Conservation (phyloP, 1,284 basidiomycete genomes). For the Moesziomyces sp. region DNA sequence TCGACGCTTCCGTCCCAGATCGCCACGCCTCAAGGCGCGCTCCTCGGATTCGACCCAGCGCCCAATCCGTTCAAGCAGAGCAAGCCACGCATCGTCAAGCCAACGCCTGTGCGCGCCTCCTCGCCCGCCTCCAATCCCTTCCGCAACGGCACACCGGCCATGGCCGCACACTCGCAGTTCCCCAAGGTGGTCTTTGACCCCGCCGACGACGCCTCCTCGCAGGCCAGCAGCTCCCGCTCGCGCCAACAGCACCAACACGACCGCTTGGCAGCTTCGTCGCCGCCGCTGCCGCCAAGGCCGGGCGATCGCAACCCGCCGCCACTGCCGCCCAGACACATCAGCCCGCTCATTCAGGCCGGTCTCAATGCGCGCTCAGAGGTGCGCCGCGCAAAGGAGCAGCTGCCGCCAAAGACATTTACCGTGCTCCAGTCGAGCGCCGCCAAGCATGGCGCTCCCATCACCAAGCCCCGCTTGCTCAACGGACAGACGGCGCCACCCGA, state of each 20-base stretch:
- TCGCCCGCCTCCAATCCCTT: conserved; percentile 52
- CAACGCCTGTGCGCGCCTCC: conserved; percentile 60
- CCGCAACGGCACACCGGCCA: conserved; percentile 44
- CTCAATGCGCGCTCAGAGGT: conserved; percentile 64
- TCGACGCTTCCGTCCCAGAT: conserved; percentile 34
- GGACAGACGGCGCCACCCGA: conserved; percentile 57
- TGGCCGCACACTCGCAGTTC: conserved; percentile 33
- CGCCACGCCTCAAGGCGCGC: conserved; percentile 27
- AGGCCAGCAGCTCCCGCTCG: conserved; percentile 42
- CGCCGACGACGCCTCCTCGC: conserved; percentile 38
- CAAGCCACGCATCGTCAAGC: conserved; percentile 61
- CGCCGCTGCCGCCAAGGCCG: conserved; percentile 50
- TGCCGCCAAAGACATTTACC: conserved; percentile 66
- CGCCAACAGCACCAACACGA: conserved; percentile 33
- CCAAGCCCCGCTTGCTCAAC: conserved; percentile 55
- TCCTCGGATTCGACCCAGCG: conserved; percentile 61
- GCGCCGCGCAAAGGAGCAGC: conserved; percentile 56
- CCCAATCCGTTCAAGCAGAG: conserved; percentile 63
- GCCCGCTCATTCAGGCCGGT: conserved; percentile 66
- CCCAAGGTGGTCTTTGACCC: conserved; percentile 44
- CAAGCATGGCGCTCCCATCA: conserved; percentile 29
- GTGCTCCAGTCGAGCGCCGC: conserved; percentile 59
- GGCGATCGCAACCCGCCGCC: conserved; percentile 53
- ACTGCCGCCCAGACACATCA: conserved; percentile 61
- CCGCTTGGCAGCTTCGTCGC: conserved; percentile 40